Evolutionary conservation across 257 asterid genomes (phyloP).

Genomic region (Lavandula angustifolia): DNA sequence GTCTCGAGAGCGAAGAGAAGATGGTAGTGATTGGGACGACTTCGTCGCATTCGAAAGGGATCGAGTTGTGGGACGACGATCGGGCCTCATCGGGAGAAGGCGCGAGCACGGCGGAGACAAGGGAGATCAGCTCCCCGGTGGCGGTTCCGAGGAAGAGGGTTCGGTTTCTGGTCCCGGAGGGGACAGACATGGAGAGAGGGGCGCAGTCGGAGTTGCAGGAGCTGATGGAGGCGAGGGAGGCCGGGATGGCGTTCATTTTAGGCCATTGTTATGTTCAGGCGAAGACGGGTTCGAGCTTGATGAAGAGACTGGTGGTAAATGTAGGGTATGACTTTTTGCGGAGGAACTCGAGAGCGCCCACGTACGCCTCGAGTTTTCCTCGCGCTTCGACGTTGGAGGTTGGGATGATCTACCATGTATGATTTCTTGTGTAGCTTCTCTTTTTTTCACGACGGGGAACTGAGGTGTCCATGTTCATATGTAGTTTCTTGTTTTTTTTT

Average conservation of each 20-base stretch:
- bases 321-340: conserved; percentile 79
- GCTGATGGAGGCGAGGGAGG: conserved; percentile 83
- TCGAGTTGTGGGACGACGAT: conserved; percentile 47
- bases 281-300: conserved; percentile 69
- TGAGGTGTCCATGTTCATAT: conserved; percentile 38
- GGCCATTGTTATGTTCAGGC: conserved; percentile 85
- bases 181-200: conserved; percentile 48
- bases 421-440: conserved; percentile 29
- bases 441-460: neutral
- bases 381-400: conserved; percentile 91
- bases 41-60: conserved; percentile 39
- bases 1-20: conserved; percentile 44
- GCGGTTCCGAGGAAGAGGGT: conserved; percentile 57
- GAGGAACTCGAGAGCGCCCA: conserved; percentile 78
- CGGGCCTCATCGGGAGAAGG: conserved; percentile 34
- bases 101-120: conserved; percentile 34
- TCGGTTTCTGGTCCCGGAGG: conserved; percentile 66
- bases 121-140: conserved; percentile 43
- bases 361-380: conserved; percentile 74
- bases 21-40: conserved; percentile 82
- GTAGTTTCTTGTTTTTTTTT: conserved; percentile 33
- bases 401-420: conserved; percentile 92
- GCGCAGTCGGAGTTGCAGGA: conserved; percentile 58
- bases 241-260: conserved; percentile 86
- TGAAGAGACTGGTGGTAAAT: conserved; percentile 64